A percentile compares a stretch with the other conserved stretches of the same genome.
Evolutionary conservation across 306 rosid genomes (phyloP).

Genomic region (Dryas alaskensis): DNA sequence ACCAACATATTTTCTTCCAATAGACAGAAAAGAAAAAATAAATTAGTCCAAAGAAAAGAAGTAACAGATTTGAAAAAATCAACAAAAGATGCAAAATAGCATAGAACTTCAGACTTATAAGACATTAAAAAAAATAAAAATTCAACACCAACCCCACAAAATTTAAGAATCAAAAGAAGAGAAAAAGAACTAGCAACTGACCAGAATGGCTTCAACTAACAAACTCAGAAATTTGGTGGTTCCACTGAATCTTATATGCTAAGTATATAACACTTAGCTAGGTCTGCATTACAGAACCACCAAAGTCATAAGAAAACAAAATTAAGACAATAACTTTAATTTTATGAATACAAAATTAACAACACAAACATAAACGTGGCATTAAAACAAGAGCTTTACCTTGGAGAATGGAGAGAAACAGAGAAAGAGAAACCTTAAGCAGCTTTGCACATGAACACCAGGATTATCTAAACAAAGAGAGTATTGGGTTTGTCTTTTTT

Average conservation of each 20-base stretch:
- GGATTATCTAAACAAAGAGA: neutral
- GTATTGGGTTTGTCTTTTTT: slow-evolving; percentile 9
- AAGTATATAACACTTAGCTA: slow-evolving; percentile 11
- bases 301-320: slow-evolving; percentile 3
- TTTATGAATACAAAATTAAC: neutral
- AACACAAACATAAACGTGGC: neutral
- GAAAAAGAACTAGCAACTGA: slow-evolving; percentile 30
- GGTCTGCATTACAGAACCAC: slow-evolving; percentile 33
- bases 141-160: slow-evolving; percentile 13
- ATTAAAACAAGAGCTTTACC: slow-evolving; percentile 20
- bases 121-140: neutral
- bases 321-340: neutral
- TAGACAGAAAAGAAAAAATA: neutral
- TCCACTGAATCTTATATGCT: slow-evolving; percentile 20
- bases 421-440: slow-evolving; percentile 17
- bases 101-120: neutral
- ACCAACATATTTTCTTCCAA: neutral
- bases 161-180: neutral
- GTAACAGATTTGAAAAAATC: neutral
- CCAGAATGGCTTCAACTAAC: slow-evolving; percentile 32
- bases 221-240: slow-evolving; percentile 17
- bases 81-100: neutral
- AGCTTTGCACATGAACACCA: neutral
- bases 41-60: neutral
- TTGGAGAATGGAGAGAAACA: slow-evolving; percentile 2